Evolutionary conservation across 139 green algal species (phyloP).

Genomic region (Asterochloris erici): DNA sequence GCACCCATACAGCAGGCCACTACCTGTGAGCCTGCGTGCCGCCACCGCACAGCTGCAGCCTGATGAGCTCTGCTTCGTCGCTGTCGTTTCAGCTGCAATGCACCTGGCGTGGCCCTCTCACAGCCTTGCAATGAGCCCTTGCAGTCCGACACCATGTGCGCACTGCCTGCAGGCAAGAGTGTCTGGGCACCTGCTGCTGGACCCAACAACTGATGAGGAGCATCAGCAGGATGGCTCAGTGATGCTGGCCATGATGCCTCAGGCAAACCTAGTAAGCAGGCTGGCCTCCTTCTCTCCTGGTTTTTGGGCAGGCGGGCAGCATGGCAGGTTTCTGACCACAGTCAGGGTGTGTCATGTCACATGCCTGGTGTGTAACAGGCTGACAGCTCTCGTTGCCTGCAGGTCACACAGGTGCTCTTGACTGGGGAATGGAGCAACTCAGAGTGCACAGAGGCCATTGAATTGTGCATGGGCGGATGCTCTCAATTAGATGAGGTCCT

Average conservation of each 20-base stretch:
- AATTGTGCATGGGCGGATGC: conserved; percentile 69
- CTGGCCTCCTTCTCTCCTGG: no score
- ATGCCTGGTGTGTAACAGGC: neutral
- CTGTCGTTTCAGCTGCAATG: no score
- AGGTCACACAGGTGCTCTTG: conserved; percentile 54
- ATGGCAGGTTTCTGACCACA: neutral
- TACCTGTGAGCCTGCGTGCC: no score
- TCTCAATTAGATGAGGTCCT: conserved; percentile 50
- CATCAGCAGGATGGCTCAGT: conserved; percentile 39
- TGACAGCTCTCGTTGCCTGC: neutral
- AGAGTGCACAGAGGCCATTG: conserved; percentile 40
- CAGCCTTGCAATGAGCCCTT: no score
- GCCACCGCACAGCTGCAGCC: no score
- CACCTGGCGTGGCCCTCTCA: no score
- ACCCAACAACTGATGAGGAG: conserved; percentile 51
- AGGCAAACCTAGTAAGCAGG: conserved; percentile 35
- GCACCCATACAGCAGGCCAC: no score
- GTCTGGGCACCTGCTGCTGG: conserved; percentile 51
- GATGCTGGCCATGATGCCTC: conserved; percentile 53
- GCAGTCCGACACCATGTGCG: no score
- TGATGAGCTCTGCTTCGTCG: no score
- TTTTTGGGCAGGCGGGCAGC: no score
- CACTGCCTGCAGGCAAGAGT: conserved; percentile 31
- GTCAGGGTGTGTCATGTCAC: neutral
- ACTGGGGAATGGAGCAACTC: conserved; percentile 42